phyloP scores from a whole-genome alignment of 768 basidiomycete genomes.

The Amanita inopinata region DNA sequence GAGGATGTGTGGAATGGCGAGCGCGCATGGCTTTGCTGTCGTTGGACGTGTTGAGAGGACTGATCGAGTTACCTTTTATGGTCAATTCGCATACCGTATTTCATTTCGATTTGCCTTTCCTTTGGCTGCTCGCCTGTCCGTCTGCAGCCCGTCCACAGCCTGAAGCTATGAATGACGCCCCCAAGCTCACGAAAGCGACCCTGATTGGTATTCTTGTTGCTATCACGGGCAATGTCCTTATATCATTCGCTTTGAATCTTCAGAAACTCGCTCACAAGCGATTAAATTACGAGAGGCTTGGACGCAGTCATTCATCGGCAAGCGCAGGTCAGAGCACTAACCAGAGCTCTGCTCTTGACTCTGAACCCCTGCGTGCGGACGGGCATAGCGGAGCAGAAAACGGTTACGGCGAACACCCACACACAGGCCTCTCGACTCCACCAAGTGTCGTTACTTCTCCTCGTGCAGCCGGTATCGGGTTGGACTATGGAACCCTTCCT shows the following conservation, averaged over 20 bases:
- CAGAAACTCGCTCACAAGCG: constrained; percentile 88
- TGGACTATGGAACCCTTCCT: neutral
- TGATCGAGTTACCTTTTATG: constrained; percentile 5
- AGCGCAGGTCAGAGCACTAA: neutral
- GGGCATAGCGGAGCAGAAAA: neutral
- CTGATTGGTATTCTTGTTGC: constrained; percentile 77
- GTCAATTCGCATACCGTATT: constrained; percentile 5
- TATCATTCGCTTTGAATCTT: constrained; percentile 83
- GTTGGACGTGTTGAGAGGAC: constrained; percentile 6
- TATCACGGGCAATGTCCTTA: constrained; percentile 77
- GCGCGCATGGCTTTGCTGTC: constrained; percentile 84
- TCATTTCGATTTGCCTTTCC: neutral
- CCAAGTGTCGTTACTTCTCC: neutral
- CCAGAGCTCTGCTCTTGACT: neutral
- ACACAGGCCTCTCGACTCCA: neutral
- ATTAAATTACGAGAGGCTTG: constrained; percentile 32
- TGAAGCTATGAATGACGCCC: constrained; percentile 30
- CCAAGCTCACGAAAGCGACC: constrained; percentile 44
- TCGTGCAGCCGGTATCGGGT: neutral
- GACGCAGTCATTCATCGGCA: constrained; percentile 1
- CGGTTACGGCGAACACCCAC: neutral
- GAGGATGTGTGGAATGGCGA: constrained; percentile 65
- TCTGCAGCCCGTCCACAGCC: neutral
- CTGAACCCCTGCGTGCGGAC: neutral
- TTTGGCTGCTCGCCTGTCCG: constrained; percentile 1